A percentile compares a stretch with the other conserved stretches of the same genome.
phyloP scores from a whole-genome alignment of 2,329 filamentous ascomycete genomes.

The Arthrobotrys megalospora region DNA sequence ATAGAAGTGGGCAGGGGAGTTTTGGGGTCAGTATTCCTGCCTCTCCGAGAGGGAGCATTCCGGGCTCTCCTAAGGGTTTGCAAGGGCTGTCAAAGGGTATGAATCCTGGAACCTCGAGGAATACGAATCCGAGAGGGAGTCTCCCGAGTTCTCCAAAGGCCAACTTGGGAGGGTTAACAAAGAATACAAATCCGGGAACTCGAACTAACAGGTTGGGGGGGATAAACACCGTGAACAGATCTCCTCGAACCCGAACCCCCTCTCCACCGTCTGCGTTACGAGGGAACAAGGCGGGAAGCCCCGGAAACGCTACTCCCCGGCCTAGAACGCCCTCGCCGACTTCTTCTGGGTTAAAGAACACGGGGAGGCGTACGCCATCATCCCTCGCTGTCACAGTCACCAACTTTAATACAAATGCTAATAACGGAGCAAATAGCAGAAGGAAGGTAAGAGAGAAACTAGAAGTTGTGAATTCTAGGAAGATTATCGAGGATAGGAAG shows the following conservation, averaged over 20 bases:
- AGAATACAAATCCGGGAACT: no score
- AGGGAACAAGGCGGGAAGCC: not conserved
- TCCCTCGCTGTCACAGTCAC: not conserved
- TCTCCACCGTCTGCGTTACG: not conserved
- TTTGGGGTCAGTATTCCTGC: not conserved
- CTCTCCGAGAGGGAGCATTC: slow-evolving; percentile 10
- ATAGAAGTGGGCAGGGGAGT: not conserved
- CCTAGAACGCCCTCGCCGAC: slow-evolving; percentile 2
- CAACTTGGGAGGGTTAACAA: no score
- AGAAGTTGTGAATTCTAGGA: slow-evolving; percentile 2
- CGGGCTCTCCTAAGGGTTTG: not conserved
- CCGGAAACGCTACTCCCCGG: not conserved
- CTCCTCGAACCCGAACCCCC: not conserved
- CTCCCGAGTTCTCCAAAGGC: no score
- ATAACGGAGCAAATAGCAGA: not conserved
- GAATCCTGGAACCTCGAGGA: not conserved
- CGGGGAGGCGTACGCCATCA: not conserved
- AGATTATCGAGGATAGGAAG: slow-evolving; percentile 27
- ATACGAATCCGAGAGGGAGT: not conserved
- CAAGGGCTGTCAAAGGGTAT: not conserved
- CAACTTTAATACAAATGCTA: not conserved
- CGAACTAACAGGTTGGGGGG: not conserved
- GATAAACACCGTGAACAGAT: no score
- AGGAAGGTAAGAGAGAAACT: slow-evolving; percentile 10
- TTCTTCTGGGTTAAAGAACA: not conserved